Evolutionary conservation across 331 rosid genomes (phyloP).

Genomic region (Rosa hybrid): DNA sequence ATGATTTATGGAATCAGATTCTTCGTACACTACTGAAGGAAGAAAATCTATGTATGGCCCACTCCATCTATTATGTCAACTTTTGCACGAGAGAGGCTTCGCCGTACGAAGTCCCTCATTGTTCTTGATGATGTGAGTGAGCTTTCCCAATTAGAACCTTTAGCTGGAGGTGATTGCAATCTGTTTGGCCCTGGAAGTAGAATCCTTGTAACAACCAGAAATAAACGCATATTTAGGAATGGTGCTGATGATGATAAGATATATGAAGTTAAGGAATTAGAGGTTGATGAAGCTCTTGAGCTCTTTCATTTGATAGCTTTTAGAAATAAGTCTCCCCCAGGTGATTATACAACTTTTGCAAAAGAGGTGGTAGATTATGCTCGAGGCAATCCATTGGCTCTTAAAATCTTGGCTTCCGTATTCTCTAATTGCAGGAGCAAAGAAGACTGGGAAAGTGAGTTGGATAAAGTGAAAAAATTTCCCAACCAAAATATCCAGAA

Average conservation of each 20-base stretch:
- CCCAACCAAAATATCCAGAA: not conserved
- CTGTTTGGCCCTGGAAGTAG: conserved; percentile 28
- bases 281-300: too few species aligned
- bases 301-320: too few species aligned
- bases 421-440: not conserved
- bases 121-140: conserved; percentile 50
- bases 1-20: conserved; percentile 28
- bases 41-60: conserved; percentile 14
- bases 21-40: conserved; percentile 21
- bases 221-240: not conserved
- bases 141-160: conserved; percentile 13
- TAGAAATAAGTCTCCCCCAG: not conserved
- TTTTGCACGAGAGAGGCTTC: conserved; percentile 14
- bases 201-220: conserved; percentile 25
- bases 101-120: conserved; percentile 33
- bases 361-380: not conserved
- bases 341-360: not conserved
- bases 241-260: too few species aligned
- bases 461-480: not conserved
- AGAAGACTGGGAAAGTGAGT: not conserved
- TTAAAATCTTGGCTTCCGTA: not conserved
- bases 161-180: conserved; percentile 9
- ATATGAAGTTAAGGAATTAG: too few species aligned
- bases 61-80: conserved; percentile 23
- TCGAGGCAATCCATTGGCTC: conserved; percentile 1